Conservation (phyloP, 805 yeast genomes). For the Wickerhamiella qilinensis region DNA sequence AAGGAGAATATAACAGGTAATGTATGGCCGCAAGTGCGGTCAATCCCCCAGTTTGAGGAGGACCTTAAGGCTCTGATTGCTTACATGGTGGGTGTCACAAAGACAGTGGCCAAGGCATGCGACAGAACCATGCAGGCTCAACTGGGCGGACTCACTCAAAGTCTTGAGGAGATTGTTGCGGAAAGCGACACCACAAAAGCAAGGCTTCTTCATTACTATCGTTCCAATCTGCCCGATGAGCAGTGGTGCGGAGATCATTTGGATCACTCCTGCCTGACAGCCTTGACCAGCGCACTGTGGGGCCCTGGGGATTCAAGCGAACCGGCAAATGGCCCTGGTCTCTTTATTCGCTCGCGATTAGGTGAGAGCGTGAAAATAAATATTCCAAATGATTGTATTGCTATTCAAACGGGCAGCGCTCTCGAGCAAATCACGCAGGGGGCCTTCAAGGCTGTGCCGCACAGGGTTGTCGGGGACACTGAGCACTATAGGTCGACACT, state of each 20-base stretch:
- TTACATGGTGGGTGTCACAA: conserved; percentile 33
- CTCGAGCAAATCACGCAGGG: conserved; percentile 34
- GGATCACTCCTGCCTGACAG: conserved; percentile 47
- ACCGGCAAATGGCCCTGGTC: conserved; percentile 32
- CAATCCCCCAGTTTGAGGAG: conserved; percentile 14
- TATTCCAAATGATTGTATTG: conserved; percentile 39
- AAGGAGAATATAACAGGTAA: conserved; percentile 34
- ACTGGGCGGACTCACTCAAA: conserved; percentile 10
- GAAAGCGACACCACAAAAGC: conserved; percentile 42
- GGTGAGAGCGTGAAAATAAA: conserved; percentile 32
- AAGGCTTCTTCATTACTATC: conserved; percentile 38
- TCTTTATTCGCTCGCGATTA: conserved; percentile 32
- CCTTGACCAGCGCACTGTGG: conserved; percentile 38
- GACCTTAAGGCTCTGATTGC: conserved; percentile 23
- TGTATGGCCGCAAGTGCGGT: conserved; percentile 32
- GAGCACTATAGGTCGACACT: conserved; percentile 34
- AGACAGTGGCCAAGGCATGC: conserved; percentile 36
- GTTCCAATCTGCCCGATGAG: conserved; percentile 19
- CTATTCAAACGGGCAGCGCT: conserved; percentile 47
- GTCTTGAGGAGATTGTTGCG: conserved; percentile 30
- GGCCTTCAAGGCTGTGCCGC: conserved; percentile 41
- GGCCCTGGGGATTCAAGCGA: conserved; percentile 17
- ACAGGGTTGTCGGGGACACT: conserved; percentile 26
- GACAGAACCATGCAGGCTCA: conserved; percentile 21
- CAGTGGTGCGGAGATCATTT: conserved; percentile 50